Percentiles rank a stretch among this genome's conserved stretches.
Evolutionary conservation across 352 stramenopile genomes (phyloP).

Genomic region (Globisporangium nagaii): DNA sequence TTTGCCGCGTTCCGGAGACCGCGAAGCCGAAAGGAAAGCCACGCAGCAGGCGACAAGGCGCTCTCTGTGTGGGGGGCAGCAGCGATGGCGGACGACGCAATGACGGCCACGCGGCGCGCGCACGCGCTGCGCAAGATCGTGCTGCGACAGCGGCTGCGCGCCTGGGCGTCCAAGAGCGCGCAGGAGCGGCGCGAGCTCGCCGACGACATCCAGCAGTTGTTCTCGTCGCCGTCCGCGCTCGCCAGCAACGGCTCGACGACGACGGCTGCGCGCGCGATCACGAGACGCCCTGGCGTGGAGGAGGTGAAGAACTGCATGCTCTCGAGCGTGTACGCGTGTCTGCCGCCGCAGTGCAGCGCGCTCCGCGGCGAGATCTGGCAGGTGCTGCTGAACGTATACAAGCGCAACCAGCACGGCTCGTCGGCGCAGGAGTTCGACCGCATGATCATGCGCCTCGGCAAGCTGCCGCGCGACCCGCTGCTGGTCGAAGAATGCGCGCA

Average conservation of each 20-base stretch:
- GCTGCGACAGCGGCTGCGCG: conserved; percentile 38
- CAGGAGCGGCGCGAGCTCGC: conserved; percentile 53
- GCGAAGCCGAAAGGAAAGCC: neutral
- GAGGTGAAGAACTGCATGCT: conserved; percentile 64
- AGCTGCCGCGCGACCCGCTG: conserved; percentile 57
- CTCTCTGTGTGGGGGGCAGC: too few relatives aligned
- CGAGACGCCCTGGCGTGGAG: conserved; percentile 65
- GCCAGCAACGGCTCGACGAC: conserved; percentile 2
- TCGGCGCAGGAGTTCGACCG: conserved; percentile 69
- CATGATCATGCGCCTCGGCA: conserved; percentile 56
- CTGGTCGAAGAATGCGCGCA: conserved; percentile 50
- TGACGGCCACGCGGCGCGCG: conserved; percentile 9
- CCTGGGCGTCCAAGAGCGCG: conserved; percentile 48
- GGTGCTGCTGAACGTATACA: conserved; percentile 77
- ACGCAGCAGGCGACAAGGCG: neutral
- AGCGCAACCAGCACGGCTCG: conserved; percentile 65
- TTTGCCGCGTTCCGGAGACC: neutral
- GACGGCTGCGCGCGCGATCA: conserved; percentile 38
- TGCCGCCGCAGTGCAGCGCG: conserved; percentile 43
- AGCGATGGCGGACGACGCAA: conserved; percentile 1
- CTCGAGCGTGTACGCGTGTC: conserved; percentile 31
- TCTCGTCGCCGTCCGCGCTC: conserved; percentile 34
- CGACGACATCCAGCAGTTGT: conserved; percentile 53
- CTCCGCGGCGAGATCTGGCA: conserved; percentile 77
- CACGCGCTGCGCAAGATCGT: conserved; percentile 37